A percentile compares a stretch with the other conserved stretches of the same genome.
phyloP scores from a whole-genome alignment of 352 stramenopile genomes.

The Phytophthora ohioensis region DNA sequence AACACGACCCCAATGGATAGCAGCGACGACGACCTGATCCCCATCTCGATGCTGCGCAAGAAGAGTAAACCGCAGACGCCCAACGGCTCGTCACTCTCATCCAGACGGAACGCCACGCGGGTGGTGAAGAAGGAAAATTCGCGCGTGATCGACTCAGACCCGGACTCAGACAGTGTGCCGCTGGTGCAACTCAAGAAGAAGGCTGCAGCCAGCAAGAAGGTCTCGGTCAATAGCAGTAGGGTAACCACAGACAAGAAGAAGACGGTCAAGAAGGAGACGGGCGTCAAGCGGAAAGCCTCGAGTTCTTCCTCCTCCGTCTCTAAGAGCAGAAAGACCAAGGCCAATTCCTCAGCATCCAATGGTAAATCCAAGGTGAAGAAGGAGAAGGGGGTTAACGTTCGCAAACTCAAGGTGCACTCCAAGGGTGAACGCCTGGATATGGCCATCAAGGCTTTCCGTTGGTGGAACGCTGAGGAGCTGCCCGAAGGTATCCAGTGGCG shows the following conservation, averaged over 20 bases:
- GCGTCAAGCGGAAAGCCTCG: constrained; percentile 67
- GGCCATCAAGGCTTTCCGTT: constrained; percentile 99
- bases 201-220: constrained; percentile 61
- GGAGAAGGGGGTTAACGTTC: constrained; percentile 57
- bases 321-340: constrained; percentile 62
- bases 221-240: constrained; percentile 25
- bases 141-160: constrained; percentile 57
- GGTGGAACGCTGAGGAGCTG: constrained; percentile 98
- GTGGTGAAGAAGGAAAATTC: constrained; percentile 44
- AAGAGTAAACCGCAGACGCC: constrained; percentile 45
- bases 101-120: constrained; percentile 10
- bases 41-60: constrained; percentile 76
- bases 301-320: constrained; percentile 20
- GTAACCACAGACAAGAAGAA: constrained; percentile 38
- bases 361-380: constrained; percentile 62
- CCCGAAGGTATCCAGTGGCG: constrained; percentile 97
- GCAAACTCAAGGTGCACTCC: constrained; percentile 94
- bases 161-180: constrained; percentile 83
- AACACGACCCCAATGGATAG: constrained; percentile 53
- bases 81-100: constrained; percentile 21
- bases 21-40: constrained; percentile 82
- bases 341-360: constrained; percentile 26
- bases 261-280: constrained; percentile 61
- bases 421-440: constrained; percentile 95
- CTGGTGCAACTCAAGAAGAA: constrained; percentile 87